A percentile compares a stretch with the other conserved stretches of the same genome.
Evolutionary conservation across 805 yeast genomes (phyloP).

Genomic region (Ogataea polymorpha): DNA sequence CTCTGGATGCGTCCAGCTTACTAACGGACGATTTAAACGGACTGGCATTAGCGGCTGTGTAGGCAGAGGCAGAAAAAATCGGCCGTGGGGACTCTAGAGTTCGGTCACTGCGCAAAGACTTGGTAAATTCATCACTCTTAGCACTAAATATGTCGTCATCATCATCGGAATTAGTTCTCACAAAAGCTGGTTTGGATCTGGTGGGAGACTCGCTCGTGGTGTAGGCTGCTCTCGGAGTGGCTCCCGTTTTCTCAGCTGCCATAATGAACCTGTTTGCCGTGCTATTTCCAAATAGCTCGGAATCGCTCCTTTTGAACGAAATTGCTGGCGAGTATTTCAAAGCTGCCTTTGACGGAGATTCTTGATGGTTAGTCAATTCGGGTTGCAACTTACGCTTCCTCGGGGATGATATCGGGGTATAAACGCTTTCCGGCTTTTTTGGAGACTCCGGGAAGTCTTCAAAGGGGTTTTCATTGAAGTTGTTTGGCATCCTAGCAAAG

Average conservation of each 20-base stretch:
- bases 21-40: slow-evolving; percentile 25
- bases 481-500: slow-evolving; percentile 21
- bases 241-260: slow-evolving; percentile 36
- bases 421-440: slow-evolving; percentile 30
- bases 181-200: slow-evolving; percentile 49
- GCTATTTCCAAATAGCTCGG: slow-evolving; percentile 30
- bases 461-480: slow-evolving; percentile 28
- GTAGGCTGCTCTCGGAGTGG: slow-evolving; percentile 65
- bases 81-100: slow-evolving; percentile 63
- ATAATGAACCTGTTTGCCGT: slow-evolving; percentile 37
- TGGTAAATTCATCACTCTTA: slow-evolving; percentile 29
- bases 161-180: slow-evolving; percentile 39
- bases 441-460: slow-evolving; percentile 28
- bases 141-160: slow-evolving; percentile 28
- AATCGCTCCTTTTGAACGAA: slow-evolving; percentile 34
- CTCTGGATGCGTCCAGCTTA: slow-evolving; percentile 25
- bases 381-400: slow-evolving; percentile 20
- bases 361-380: slow-evolving; percentile 9
- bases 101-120: slow-evolving; percentile 37
- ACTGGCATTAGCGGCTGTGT: slow-evolving; percentile 51
- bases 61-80: slow-evolving; percentile 58
- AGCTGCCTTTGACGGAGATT: slow-evolving; percentile 37
- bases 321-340: slow-evolving; percentile 44
- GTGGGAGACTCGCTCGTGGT: slow-evolving; percentile 72
- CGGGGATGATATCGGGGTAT: slow-evolving; percentile 33